phyloP scores from a whole-genome alignment of 371 early-diverging fungal genomes.

The Scutellospora calospora region DNA sequence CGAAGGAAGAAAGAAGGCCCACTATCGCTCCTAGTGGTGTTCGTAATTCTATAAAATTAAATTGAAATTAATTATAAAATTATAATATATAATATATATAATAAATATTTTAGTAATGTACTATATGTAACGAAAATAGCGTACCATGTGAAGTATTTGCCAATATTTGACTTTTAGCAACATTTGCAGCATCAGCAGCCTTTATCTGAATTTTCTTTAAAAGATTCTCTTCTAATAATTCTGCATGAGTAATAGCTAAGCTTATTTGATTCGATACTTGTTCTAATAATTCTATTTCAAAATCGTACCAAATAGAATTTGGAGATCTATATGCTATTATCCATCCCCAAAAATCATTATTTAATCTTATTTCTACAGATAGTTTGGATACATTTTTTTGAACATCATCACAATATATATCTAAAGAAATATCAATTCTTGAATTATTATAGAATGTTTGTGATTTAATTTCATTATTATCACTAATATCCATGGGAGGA shows the following conservation, averaged over 20 bases:
- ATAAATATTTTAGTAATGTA: background rate
- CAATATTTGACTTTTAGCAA: conserved; percentile 54
- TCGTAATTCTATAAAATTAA: conserved; percentile 42
- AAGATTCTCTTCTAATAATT: conserved; percentile 50
- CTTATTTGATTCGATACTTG: conserved; percentile 55
- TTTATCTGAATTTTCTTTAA: conserved; percentile 55
- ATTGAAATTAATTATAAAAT: background rate
- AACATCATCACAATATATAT: background rate
- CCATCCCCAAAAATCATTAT: conserved; percentile 38
- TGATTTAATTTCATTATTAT: background rate
- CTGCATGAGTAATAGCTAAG: conserved; percentile 53
- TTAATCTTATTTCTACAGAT: conserved; percentile 20
- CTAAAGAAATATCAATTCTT: background rate
- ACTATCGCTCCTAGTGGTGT: conserved; percentile 63
- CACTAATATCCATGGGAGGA: no score
- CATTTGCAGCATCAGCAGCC: conserved; percentile 53
- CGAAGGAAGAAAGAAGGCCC: conserved; percentile 52
- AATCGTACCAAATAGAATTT: conserved; percentile 48
- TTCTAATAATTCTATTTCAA: conserved; percentile 51
- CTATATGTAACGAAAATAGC: background rate
- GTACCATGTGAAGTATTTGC: conserved; percentile 55
- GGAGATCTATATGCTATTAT: conserved; percentile 19
- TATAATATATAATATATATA: background rate
- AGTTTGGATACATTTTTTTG: conserved; percentile 3
- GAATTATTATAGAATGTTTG: background rate